A percentile compares a stretch with the other conserved stretches of the same genome.
phyloP scores from a whole-genome alignment of 768 basidiomycete genomes.

The Lactarius deliciosus region DNA sequence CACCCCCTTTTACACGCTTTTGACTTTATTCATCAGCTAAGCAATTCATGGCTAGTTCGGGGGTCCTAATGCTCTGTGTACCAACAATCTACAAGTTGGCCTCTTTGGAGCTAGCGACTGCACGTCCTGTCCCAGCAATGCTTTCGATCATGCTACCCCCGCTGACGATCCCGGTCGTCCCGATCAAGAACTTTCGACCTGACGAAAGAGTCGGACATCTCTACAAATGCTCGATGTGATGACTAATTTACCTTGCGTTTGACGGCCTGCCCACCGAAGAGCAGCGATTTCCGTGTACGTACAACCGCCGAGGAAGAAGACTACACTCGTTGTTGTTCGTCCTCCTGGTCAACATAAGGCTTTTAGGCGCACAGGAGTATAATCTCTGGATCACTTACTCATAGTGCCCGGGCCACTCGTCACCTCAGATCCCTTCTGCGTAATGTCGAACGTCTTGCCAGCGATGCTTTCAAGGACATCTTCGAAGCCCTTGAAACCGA shows the following conservation, averaged over 20 bases:
- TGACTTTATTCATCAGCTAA: conserved; percentile 6
- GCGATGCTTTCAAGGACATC: conserved; percentile 81
- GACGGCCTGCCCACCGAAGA: conserved; percentile 85
- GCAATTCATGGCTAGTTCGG: conserved; percentile 1
- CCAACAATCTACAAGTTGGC: conserved; percentile 40
- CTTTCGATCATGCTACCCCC: conserved; percentile 72
- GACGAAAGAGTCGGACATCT: conserved; percentile 20
- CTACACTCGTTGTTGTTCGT: conserved; percentile 76
- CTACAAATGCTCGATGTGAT: conserved; percentile 7
- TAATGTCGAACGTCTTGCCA: conserved; percentile 82
- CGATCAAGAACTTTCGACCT: conserved; percentile 88
- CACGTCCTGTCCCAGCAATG: conserved; percentile 49
- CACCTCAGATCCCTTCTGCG: conserved; percentile 44
- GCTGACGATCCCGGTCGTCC: conserved; percentile 88
- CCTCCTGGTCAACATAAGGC: conserved; percentile 39
- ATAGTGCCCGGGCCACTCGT: conserved; percentile 36
- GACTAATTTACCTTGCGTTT: conserved; percentile 63
- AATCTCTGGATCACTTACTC: conserved; percentile 36
- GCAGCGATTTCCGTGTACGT: conserved; percentile 98
- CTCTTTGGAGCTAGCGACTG: conserved; percentile 43
- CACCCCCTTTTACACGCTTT: conserved; percentile 18
- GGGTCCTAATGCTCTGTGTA: conserved; percentile 8
- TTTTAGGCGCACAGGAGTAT: background rate
- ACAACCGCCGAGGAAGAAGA: conserved; percentile 97
- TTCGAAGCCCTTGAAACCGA: conserved; percentile 98